Evolutionary conservation across 2,329 filamentous ascomycete species (phyloP).

Genomic region (Taxawa tesnikishii): DNA sequence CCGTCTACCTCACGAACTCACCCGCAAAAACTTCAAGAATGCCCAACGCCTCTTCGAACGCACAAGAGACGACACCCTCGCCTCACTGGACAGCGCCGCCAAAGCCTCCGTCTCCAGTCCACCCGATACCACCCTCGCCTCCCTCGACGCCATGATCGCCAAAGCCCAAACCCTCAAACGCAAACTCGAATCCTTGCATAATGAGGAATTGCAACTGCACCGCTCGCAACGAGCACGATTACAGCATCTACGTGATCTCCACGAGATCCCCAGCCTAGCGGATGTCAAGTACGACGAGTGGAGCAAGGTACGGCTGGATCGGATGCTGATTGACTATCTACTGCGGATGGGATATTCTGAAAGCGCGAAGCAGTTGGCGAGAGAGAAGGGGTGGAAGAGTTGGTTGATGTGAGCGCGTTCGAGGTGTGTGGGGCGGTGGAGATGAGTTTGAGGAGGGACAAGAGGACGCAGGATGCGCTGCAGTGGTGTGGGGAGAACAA

Average conservation of each 20-base stretch:
- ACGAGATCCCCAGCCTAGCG: constrained; percentile 65
- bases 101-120: constrained; percentile 41
- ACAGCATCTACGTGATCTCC: constrained; percentile 68
- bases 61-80: constrained; percentile 29
- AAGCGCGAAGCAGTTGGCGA: constrained; percentile 63
- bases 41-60: constrained; percentile 67
- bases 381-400: constrained; percentile 63
- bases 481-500: constrained; percentile 92
- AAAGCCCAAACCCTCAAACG: constrained; percentile 80
- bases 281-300: constrained; percentile 92
- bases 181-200: constrained; percentile 65
- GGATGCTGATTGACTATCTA: constrained; percentile 85
- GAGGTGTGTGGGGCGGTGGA: constrained; percentile 69
- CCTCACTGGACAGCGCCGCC: constrained; percentile 35
- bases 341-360: constrained; percentile 70
- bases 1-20: constrained; percentile 81
- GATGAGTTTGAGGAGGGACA: constrained; percentile 50
- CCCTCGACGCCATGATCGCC: constrained; percentile 72
- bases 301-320: constrained; percentile 69
- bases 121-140: constrained; percentile 59
- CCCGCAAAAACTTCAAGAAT: constrained; percentile 86
- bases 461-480: constrained; percentile 66
- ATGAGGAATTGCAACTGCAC: constrained; percentile 69
- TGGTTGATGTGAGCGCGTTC: constrained; percentile 86
- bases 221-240: constrained; percentile 64